These are phyloP conservation scores for Gastrolobium bilobum DNA, from an alignment of 306 rosid genomes.

Conservation along the genomic window DNA sequence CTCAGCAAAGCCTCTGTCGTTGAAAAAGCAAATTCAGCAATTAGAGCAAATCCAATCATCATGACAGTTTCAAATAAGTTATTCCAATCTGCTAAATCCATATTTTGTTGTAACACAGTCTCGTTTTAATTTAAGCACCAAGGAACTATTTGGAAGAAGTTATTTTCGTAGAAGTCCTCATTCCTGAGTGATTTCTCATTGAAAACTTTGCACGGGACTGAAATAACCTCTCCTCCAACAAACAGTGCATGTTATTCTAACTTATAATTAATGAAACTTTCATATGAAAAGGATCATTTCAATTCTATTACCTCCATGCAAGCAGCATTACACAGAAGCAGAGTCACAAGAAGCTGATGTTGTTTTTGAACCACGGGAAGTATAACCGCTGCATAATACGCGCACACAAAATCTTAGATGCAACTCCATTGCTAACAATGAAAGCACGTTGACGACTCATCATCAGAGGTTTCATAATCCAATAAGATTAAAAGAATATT, in stretches of 20 bases:
- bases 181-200: background rate
- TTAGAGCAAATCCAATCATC: slow-evolving; percentile 28
- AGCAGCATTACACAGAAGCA: slow-evolving; percentile 92
- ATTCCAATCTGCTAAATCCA: slow-evolving; percentile 11
- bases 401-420: background rate
- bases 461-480: background rate
- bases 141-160: slow-evolving; percentile 3
- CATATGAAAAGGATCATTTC: background rate
- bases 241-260: background rate
- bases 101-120: background rate
- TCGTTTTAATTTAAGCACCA: slow-evolving; percentile 17
- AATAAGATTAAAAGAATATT: background rate
- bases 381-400: slow-evolving; percentile 67
- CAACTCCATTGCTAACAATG: background rate
- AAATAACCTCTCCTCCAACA: slow-evolving; percentile 4
- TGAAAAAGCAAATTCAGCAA: slow-evolving; percentile 9
- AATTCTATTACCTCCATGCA: slow-evolving; percentile 84
- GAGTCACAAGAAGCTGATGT: slow-evolving; percentile 93
- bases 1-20: slow-evolving; percentile 17
- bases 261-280: background rate
- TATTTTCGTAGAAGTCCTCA: background rate
- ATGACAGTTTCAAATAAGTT: slow-evolving; percentile 14
- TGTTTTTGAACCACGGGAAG: slow-evolving; percentile 97
- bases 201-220: background rate
- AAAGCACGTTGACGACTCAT: background rate